Conservation (phyloP, 805 yeast genomes). For the Candida bentonensis region DNA sequence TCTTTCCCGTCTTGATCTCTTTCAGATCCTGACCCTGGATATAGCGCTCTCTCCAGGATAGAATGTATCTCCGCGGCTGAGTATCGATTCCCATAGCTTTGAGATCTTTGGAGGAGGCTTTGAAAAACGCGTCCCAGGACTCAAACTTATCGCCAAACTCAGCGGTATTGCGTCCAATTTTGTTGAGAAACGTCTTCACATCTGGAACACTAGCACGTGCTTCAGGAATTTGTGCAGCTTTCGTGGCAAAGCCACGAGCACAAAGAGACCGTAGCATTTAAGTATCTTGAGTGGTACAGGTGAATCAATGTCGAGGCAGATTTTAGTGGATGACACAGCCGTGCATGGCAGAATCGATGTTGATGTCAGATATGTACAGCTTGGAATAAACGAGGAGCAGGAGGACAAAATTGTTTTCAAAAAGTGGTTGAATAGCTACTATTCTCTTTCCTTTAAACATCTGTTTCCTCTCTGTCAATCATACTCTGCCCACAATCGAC, state of each 20-base stretch:
- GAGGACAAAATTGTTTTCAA: too few species aligned
- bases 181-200: slow-evolving; percentile 54
- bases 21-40: slow-evolving; percentile 40
- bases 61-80: slow-evolving; percentile 48
- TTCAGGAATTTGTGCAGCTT: slow-evolving; percentile 22
- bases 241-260: background rate
- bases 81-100: slow-evolving; percentile 69
- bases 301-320: too few species aligned
- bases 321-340: too few species aligned
- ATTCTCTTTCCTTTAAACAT: too few species aligned
- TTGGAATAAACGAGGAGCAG: too few species aligned
- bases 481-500: too few species aligned
- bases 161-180: slow-evolving; percentile 60
- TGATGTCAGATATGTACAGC: too few species aligned
- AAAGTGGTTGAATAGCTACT: too few species aligned
- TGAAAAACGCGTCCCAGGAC: slow-evolving; percentile 58
- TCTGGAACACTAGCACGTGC: slow-evolving; percentile 50
- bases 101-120: slow-evolving; percentile 37
- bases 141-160: slow-evolving; percentile 62
- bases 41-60: slow-evolving; percentile 58
- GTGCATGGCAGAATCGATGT: too few species aligned
- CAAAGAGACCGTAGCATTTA: too few species aligned
- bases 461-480: too few species aligned
- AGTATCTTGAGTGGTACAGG: too few species aligned
- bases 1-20: slow-evolving; percentile 54